phyloP scores from a whole-genome alignment of 2,329 filamentous ascomycete species.

The Purpureocillium takamizusanense region DNA sequence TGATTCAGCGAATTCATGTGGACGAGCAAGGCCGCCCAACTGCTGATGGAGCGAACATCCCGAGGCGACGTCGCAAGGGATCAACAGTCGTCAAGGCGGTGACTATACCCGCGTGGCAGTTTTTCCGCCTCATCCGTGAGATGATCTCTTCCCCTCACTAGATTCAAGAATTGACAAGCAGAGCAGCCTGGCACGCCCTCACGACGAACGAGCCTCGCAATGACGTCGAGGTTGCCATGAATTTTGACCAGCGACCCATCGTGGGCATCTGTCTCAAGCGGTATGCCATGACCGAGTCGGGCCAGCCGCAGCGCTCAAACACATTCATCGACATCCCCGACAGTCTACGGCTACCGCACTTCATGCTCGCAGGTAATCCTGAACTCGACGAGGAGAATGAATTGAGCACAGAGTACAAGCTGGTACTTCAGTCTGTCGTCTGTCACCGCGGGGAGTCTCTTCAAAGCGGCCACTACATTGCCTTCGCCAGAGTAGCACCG shows the following conservation, averaged over 20 bases:
- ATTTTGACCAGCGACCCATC: conserved; percentile 78
- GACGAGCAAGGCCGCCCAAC: conserved; percentile 38
- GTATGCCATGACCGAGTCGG: conserved; percentile 63
- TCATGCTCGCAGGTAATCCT: conserved; percentile 69
- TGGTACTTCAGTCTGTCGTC: conserved; percentile 83
- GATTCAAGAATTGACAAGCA: neutral
- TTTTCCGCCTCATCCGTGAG: conserved; percentile 86
- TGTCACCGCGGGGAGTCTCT: conserved; percentile 84
- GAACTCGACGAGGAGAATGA: conserved; percentile 51
- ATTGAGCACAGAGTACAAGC: conserved; percentile 83
- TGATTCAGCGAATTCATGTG: conserved; percentile 51
- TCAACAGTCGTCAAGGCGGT: conserved; percentile 65
- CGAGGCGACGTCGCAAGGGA: conserved; percentile 33
- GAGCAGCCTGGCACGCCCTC: conserved; percentile 71
- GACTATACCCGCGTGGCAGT: conserved; percentile 94
- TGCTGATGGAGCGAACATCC: conserved; percentile 29
- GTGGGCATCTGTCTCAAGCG: conserved; percentile 90
- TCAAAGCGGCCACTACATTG: conserved; percentile 85
- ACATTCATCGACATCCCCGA: conserved; percentile 87
- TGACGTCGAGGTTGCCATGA: conserved; percentile 77
- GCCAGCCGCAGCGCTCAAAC: conserved; percentile 61
- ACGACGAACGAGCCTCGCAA: conserved; percentile 42
- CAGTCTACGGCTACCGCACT: conserved; percentile 74
- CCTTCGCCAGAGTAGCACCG: conserved; percentile 69
- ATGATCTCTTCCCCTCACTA: conserved; percentile 11